A percentile compares a stretch with the other conserved stretches of the same genome.
Conservation (phyloP, 2,329 filamentous ascomycete species). For the Chaetomium strumarium region DNA sequence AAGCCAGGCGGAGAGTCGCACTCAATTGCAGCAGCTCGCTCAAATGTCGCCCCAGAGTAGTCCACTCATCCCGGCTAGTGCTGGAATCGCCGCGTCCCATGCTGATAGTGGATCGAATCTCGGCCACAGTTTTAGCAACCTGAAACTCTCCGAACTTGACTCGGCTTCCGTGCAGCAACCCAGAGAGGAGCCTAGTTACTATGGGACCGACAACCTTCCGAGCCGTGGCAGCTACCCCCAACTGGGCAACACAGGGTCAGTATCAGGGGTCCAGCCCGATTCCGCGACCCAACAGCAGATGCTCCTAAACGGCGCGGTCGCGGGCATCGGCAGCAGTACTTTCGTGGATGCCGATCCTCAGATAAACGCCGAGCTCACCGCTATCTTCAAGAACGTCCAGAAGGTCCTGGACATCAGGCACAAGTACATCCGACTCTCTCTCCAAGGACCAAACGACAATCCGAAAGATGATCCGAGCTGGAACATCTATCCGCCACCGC, state of each 20-base stretch:
- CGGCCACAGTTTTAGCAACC: constrained; percentile 7
- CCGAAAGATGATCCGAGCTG: constrained; percentile 79
- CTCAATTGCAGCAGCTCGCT: constrained; percentile 34
- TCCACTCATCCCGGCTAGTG: constrained; percentile 33
- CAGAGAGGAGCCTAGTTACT: constrained; percentile 18
- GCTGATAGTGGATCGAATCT: constrained; percentile 12
- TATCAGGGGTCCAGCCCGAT: constrained; percentile 14
- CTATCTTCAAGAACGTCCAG: constrained; percentile 87
- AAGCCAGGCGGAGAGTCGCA: constrained; percentile 58
- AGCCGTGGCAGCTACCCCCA: constrained; percentile 20
- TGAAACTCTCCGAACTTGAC: constrained; percentile 16
- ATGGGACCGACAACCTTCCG: constrained; percentile 13
- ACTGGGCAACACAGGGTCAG: constrained; percentile 11
- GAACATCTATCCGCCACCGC: constrained; percentile 86
- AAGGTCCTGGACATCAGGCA: constrained; percentile 80
- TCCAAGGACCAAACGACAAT: constrained; percentile 78
- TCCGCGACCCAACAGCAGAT: constrained; percentile 28
- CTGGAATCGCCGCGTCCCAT: constrained; percentile 13
- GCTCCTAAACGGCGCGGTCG: constrained; percentile 40
- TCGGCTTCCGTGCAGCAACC: constrained; percentile 5
- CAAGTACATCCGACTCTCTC: constrained; percentile 80
- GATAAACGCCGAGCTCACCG: constrained; percentile 75
- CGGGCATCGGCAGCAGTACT: constrained; percentile 60
- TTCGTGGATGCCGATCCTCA: constrained; percentile 68
- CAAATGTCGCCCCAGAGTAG: constrained; percentile 43